phyloP scores from a whole-genome alignment of 768 basidiomycete genomes.

The Symmetrospora coprosmae region DNA sequence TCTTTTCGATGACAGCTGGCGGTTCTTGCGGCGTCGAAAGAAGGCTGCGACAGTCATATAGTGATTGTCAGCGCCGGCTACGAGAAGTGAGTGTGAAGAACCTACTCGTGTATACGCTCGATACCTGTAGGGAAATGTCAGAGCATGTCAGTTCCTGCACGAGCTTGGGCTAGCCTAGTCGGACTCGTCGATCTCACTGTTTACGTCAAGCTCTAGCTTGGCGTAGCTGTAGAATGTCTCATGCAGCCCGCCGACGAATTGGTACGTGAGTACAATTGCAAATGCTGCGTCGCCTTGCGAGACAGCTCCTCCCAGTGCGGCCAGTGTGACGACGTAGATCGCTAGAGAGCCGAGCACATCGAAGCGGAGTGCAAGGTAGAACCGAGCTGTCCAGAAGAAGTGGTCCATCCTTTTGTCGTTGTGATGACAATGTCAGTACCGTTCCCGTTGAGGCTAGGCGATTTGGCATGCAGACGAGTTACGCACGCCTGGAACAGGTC shows the following conservation, averaged over 20 bases:
- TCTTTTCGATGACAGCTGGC: conserved; percentile 24
- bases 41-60: conserved; percentile 22
- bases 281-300: conserved; percentile 52
- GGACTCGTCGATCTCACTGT: conserved; percentile 1
- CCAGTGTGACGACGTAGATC: conserved; percentile 53
- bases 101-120: conserved; percentile 44
- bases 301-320: conserved; percentile 49
- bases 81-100: not conserved
- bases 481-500: conserved; percentile 53
- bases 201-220: not conserved
- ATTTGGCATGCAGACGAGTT: conserved; percentile 46
- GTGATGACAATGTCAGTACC: not conserved
- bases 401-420: conserved; percentile 8
- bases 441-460: not conserved
- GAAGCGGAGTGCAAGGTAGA: conserved; percentile 9
- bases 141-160: not conserved
- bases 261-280: conserved; percentile 35
- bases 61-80: not conserved
- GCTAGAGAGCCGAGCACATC: conserved; percentile 46
- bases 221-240: conserved; percentile 42
- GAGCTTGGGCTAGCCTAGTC: conserved; percentile 34
- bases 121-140: conserved; percentile 38
- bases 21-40: conserved; percentile 30
- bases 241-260: not conserved
- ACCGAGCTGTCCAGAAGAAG: conserved; percentile 18